Conservation (phyloP, 2,329 filamentous ascomycete genomes). For the Teratosphaeria epicoccoides region DNA sequence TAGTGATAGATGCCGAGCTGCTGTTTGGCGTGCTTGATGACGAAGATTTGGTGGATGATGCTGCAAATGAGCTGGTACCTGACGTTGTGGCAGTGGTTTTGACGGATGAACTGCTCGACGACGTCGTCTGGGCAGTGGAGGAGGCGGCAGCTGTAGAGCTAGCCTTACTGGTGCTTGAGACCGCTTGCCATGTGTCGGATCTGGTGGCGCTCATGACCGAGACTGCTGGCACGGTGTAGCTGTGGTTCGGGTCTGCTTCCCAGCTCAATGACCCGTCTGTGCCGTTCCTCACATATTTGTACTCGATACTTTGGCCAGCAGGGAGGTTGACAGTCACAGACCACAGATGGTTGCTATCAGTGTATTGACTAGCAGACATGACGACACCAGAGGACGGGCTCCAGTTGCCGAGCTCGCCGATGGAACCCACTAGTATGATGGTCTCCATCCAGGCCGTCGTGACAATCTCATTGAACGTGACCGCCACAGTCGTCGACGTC, state of each 20-base stretch:
- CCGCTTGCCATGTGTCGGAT: conserved; percentile 29
- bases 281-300: conserved; percentile 55
- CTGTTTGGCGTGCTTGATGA: conserved; percentile 8
- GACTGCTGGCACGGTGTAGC: conserved; percentile 31
- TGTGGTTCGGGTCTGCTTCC: conserved; percentile 49
- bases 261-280: conserved; percentile 47
- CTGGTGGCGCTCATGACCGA: conserved; percentile 27
- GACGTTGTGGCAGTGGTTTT: conserved; percentile 7
- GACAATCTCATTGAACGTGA: conserved; percentile 52
- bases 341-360: conserved; percentile 51
- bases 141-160: conserved; percentile 23
- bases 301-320: conserved; percentile 42
- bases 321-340: conserved; percentile 43
- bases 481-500: conserved; percentile 35
- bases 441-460: conserved; percentile 51
- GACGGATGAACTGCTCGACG: conserved; percentile 6
- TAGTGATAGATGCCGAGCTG: not conserved
- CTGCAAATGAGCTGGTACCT: conserved; percentile 8
- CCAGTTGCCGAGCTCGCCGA: conserved; percentile 52
- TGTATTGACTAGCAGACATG: conserved; percentile 51
- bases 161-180: not conserved
- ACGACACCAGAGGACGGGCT: conserved; percentile 41
- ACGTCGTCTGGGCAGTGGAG: not conserved
- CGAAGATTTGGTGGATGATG: conserved; percentile 21
- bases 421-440: conserved; percentile 54